Percentiles rank a stretch among this genome's conserved stretches.
Conservation (phyloP, 768 basidiomycete species). For the Symmetrospora coprosmae region DNA sequence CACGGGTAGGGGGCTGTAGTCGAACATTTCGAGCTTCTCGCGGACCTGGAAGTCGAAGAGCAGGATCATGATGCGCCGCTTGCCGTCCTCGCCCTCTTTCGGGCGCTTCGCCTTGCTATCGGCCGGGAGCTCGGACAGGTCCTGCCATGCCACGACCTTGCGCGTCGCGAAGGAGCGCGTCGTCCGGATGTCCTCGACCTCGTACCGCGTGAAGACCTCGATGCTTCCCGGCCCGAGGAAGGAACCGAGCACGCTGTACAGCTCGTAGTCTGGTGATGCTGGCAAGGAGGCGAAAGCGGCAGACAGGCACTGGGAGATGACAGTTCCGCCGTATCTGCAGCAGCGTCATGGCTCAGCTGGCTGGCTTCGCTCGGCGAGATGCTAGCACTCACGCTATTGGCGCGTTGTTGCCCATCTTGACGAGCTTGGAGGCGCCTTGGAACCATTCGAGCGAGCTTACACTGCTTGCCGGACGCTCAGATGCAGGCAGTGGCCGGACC, state of each 20-base stretch:
- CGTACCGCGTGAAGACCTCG: neutral
- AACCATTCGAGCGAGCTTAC: too few species aligned
- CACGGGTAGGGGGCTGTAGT: neutral
- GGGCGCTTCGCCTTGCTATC: neutral
- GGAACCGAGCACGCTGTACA: slow-evolving; percentile 6
- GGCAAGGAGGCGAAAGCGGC: slow-evolving; percentile 9
- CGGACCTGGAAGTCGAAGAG: slow-evolving; percentile 1
- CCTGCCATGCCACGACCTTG: slow-evolving; percentile 14
- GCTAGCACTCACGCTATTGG: slow-evolving; percentile 8
- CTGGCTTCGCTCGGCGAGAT: neutral
- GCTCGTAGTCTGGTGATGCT: neutral
- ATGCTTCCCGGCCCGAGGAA: slow-evolving; percentile 14
- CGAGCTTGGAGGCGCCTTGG: neutral
- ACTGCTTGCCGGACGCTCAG: too few species aligned
- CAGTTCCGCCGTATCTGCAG: slow-evolving; percentile 2
- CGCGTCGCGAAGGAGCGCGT: slow-evolving; percentile 5
- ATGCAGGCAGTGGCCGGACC: too few species aligned
- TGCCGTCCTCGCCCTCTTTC: neutral
- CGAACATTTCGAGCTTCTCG: slow-evolving; percentile 12
- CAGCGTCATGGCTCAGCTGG: neutral
- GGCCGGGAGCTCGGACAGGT: neutral
- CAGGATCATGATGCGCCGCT: slow-evolving; percentile 10
- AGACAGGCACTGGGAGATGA: slow-evolving; percentile 13
- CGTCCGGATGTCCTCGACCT: neutral
- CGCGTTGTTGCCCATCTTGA: neutral